Percentiles rank a stretch among this genome's conserved stretches.
phyloP scores from a whole-genome alignment of 1,284 basidiomycete species.

The Ganoderma meredithae region DNA sequence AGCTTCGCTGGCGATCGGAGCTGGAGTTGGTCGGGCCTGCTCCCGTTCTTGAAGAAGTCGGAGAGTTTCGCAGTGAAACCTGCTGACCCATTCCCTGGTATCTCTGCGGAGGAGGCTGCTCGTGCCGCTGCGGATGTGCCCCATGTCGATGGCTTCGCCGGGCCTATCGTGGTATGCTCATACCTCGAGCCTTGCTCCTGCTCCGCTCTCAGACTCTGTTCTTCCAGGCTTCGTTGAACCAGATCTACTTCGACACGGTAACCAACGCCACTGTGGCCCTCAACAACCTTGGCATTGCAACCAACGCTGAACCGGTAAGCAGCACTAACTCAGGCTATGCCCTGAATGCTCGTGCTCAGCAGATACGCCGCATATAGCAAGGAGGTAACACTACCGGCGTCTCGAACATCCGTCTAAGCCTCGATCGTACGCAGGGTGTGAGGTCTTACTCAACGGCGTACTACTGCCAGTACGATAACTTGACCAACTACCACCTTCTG shows the following conservation, averaged over 20 bases:
- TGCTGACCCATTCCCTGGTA: slow-evolving; percentile 9
- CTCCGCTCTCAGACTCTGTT: not conserved
- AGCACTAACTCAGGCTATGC: not conserved
- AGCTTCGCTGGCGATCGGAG: not conserved
- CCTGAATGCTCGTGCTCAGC: not conserved
- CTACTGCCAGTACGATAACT: not conserved
- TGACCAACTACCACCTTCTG: slow-evolving; percentile 2
- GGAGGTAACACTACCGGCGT: slow-evolving; percentile 14
- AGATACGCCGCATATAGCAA: slow-evolving; percentile 1
- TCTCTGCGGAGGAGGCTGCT: slow-evolving; percentile 2
- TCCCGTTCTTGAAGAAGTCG: slow-evolving; percentile 17
- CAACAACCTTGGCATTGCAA: slow-evolving; percentile 8
- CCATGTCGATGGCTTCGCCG: not conserved
- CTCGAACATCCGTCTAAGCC: slow-evolving; percentile 4
- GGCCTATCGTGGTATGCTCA: slow-evolving; percentile 1
- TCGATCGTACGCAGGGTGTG: not conserved
- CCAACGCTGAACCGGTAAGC: slow-evolving; percentile 11
- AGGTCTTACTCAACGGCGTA: slow-evolving; percentile 8
- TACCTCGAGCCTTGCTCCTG: not conserved
- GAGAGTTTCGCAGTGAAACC: slow-evolving; percentile 6
- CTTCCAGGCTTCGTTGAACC: slow-evolving; percentile 2
- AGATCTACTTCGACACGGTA: slow-evolving; percentile 8
- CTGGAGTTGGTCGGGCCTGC: slow-evolving; percentile 15
- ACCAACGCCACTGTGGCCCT: not conserved
- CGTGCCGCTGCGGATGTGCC: not conserved